Conservation (phyloP, 2,329 filamentous ascomycete species). For the Clonostachys rosea region DNA sequence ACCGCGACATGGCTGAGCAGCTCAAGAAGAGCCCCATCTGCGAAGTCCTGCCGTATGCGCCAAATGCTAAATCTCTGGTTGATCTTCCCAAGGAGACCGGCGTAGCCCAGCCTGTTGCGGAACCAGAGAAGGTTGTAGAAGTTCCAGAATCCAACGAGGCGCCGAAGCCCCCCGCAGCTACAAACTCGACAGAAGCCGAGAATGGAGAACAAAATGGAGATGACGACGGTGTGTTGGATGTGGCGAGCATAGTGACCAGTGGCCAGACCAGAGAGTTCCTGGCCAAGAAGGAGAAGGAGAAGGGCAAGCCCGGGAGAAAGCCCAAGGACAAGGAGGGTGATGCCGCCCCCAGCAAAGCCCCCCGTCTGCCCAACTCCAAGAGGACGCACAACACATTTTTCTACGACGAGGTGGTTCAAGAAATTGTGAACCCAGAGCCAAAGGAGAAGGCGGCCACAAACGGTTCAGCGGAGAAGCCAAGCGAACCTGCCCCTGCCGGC, state of each 20-base stretch:
- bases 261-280: constrained; percentile 80
- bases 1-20: constrained; percentile 64
- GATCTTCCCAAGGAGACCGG: constrained; percentile 39
- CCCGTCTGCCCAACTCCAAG: constrained; percentile 68
- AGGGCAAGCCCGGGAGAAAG: constrained; percentile 55
- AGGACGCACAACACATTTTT: constrained; percentile 65
- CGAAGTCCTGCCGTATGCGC: constrained; percentile 58
- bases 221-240: constrained; percentile 74
- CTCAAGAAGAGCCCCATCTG: constrained; percentile 63
- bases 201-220: constrained; percentile 37
- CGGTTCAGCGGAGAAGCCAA: constrained; percentile 2
- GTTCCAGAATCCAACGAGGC: constrained; percentile 28
- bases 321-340: constrained; percentile 53
- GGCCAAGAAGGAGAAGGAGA: constrained; percentile 78
- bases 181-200: constrained; percentile 26
- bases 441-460: constrained; percentile 10
- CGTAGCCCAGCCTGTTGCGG: constrained; percentile 17
- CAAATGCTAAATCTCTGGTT: constrained; percentile 36
- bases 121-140: constrained; percentile 3
- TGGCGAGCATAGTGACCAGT: constrained; percentile 78
- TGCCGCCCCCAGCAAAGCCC: constrained; percentile 45
- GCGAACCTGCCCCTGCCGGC: background rate
- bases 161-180: constrained; percentile 22
- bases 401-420: constrained; percentile 64
- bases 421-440: constrained; percentile 38